phyloP scores from a whole-genome alignment of 2,329 filamentous ascomycete species.

The Hymenoscyphus linearis region DNA sequence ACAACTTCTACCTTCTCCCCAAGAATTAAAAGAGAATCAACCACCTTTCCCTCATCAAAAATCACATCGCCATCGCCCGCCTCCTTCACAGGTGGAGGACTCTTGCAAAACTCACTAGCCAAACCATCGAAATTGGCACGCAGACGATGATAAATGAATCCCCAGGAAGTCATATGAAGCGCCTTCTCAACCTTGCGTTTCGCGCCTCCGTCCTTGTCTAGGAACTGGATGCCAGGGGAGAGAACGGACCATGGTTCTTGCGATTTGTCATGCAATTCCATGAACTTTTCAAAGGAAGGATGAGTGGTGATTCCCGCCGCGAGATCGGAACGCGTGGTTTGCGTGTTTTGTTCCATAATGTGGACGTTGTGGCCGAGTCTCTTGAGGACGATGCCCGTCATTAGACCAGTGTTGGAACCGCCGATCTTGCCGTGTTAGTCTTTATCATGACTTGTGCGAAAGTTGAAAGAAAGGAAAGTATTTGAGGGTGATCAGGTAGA shows the following conservation, averaged over 20 bases:
- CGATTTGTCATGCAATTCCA: conserved; percentile 5
- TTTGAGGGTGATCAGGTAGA: neutral
- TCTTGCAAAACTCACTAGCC: conserved; percentile 10
- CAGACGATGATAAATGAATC: conserved; percentile 16
- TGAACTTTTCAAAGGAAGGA: conserved; percentile 12
- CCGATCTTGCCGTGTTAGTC: conserved; percentile 5
- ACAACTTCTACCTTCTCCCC: conserved; percentile 2
- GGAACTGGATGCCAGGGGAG: neutral
- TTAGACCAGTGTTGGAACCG: conserved; percentile 11
- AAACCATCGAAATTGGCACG: conserved; percentile 20
- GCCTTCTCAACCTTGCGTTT: conserved; percentile 2
- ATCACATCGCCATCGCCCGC: conserved; percentile 9
- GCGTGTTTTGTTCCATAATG: conserved; percentile 13
- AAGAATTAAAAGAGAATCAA: neutral
- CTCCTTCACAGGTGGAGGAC: conserved; percentile 13
- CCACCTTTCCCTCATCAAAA: conserved; percentile 6
- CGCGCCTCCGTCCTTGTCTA: conserved; percentile 3
- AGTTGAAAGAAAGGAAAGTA: neutral
- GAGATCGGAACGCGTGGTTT: conserved; percentile 6
- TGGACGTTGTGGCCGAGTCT: conserved; percentile 11
- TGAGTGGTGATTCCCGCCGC: conserved; percentile 16
- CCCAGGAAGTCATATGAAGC: conserved; percentile 17
- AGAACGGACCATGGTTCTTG: conserved; percentile 1
- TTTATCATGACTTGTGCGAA: neutral
- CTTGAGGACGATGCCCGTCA: conserved; percentile 10